Conservation (phyloP, 2,329 filamentous ascomycete genomes). For the Hypoxylon sp. region DNA sequence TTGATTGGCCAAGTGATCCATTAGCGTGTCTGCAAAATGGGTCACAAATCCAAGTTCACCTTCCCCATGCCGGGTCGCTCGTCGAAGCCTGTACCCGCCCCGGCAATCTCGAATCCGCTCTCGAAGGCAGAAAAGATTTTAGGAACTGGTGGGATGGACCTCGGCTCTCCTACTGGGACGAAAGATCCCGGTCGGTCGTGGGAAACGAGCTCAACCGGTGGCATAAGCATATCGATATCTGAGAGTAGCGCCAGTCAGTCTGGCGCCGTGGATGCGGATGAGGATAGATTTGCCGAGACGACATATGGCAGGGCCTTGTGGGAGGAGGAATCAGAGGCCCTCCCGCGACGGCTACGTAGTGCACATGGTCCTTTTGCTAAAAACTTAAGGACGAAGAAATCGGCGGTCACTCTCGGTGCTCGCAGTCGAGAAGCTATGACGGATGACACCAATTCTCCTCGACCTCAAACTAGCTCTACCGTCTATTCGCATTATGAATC, state of each 20-base stretch:
- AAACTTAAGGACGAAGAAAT: constrained; percentile 45
- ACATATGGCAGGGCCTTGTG: constrained; percentile 53
- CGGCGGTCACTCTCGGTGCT: constrained; percentile 46
- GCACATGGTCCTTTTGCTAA: constrained; percentile 39
- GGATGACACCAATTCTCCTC: constrained; percentile 61
- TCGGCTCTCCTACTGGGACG: constrained; percentile 52
- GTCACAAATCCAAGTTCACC: constrained; percentile 60
- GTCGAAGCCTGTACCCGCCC: constrained; percentile 55
- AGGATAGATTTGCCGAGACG: constrained; percentile 42
- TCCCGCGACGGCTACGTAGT: constrained; percentile 54
- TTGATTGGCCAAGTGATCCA: constrained; percentile 1
- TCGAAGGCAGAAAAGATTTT: constrained; percentile 67
- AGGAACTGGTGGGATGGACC: constrained; percentile 61
- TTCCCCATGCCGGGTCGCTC: constrained; percentile 64
- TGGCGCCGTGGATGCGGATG: constrained; percentile 47
- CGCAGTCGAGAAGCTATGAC: constrained; percentile 52
- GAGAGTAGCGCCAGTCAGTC: constrained; percentile 58
- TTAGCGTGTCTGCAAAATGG: constrained; percentile 53
- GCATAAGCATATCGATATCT: constrained; percentile 60
- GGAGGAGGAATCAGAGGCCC: constrained; percentile 63
- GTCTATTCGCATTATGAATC: constrained; percentile 70
- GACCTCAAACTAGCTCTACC: constrained; percentile 67
- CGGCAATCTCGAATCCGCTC: constrained; percentile 55
- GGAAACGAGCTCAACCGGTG: constrained; percentile 60
- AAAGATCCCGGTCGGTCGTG: constrained; percentile 52